A percentile compares a stretch with the other conserved stretches of the same genome.
phyloP scores from a whole-genome alignment of 192 early-diverging fungal genomes.

The Rhizoclosmatium sp. region DNA sequence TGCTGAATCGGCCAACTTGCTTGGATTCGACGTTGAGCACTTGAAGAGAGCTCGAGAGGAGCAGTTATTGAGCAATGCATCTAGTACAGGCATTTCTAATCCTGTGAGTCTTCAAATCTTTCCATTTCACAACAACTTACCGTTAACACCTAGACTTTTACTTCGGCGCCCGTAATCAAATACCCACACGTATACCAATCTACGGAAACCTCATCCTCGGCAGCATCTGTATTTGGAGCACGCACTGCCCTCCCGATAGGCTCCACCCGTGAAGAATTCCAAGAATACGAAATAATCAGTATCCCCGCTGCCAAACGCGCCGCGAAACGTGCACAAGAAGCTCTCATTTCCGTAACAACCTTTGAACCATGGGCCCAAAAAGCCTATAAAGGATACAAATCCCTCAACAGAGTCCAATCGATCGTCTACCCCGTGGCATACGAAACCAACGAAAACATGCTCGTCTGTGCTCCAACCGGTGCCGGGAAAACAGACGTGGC shows the following conservation, averaged over 20 bases:
- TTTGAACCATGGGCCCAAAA: constrained; percentile 76
- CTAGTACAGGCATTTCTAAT: constrained; percentile 48
- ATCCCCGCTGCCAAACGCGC: constrained; percentile 83
- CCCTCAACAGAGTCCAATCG: constrained; percentile 94
- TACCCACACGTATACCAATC: constrained; percentile 91
- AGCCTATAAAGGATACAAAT: constrained; percentile 84
- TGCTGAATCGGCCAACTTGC: constrained; percentile 61
- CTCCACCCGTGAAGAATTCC: constrained; percentile 72
- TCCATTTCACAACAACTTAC: not conserved
- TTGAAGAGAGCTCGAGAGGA: constrained; percentile 69
- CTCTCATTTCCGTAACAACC: constrained; percentile 66
- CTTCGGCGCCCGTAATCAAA: constrained; percentile 38
- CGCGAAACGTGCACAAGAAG: constrained; percentile 70
- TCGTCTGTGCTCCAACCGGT: constrained; percentile 98
- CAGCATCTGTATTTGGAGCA: constrained; percentile 80
- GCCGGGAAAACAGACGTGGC: constrained; percentile 98
- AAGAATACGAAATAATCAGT: constrained; percentile 90
- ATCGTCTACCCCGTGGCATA: constrained; percentile 94
- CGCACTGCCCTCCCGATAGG: constrained; percentile 82
- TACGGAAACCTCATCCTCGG: constrained; percentile 59
- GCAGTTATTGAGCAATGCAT: constrained; percentile 59
- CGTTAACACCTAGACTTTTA: constrained; percentile 2
- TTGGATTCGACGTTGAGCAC: constrained; percentile 73
- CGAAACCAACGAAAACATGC: constrained; percentile 96
- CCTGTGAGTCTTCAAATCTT: constrained; percentile 25